phyloP scores from a whole-genome alignment of 768 basidiomycete genomes.

The Xerocomellus chrysenteron region DNA sequence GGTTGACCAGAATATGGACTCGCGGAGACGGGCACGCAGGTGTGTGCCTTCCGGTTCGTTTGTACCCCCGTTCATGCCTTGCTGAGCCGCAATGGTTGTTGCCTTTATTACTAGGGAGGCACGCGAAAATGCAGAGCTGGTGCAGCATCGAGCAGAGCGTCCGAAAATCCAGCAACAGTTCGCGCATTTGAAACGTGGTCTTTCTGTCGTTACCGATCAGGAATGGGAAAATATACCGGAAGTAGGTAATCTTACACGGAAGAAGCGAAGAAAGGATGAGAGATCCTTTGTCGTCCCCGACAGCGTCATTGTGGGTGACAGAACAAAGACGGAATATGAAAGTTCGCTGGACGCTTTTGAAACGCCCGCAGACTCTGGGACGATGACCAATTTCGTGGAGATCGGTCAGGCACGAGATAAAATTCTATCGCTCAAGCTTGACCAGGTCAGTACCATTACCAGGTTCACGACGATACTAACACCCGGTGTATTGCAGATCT shows the following conservation, averaged over 20 bases:
- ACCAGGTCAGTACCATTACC: constrained; percentile 61
- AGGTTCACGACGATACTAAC: neutral
- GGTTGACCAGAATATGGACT: constrained; percentile 92
- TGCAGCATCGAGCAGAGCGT: constrained; percentile 77
- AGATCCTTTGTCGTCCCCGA: constrained; percentile 90
- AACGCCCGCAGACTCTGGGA: constrained; percentile 73
- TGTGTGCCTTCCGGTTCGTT: constrained; percentile 53
- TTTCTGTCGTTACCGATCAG: constrained; percentile 80
- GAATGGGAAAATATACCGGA: constrained; percentile 97
- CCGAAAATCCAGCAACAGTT: constrained; percentile 97
- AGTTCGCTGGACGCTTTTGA: constrained; percentile 61
- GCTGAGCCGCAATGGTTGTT: neutral
- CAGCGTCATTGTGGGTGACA: constrained; percentile 85
- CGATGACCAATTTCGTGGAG: constrained; percentile 91
- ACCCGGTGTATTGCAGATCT: constrained; percentile 45
- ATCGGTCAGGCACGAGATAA: constrained; percentile 97
- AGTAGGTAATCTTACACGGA: constrained; percentile 92
- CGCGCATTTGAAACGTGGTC: constrained; percentile 88
- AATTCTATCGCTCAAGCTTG: constrained; percentile 88
- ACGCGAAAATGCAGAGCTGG: constrained; percentile 69
- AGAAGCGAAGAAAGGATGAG: constrained; percentile 84
- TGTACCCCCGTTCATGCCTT: neutral
- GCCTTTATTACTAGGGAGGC: constrained; percentile 53
- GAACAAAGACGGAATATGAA: constrained; percentile 72
- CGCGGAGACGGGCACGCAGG: constrained; percentile 76